Base-by-base conservation (phyloP, 805 yeast genomes). In the Limtongia smithiae region DNA sequence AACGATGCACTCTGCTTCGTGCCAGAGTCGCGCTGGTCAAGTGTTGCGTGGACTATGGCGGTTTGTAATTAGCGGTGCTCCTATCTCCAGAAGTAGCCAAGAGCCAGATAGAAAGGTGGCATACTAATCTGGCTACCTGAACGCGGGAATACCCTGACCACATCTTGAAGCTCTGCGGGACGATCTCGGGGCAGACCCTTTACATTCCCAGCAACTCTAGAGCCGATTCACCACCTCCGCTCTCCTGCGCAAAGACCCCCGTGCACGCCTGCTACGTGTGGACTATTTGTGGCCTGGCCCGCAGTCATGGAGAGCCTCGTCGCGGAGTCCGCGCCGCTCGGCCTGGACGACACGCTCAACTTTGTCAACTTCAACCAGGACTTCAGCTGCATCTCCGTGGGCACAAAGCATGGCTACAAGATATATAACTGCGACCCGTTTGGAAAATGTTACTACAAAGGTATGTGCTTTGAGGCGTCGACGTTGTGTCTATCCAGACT, bases 361-460 rank as follows among this genome's bases (percentile, higher is more conserved):
- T 76, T 72, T 51, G 71, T 85, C 71, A 73, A 82, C 65, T 89
- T 90, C 76, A 91, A 93, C 69, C 98, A 91, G 73, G 96, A 91
- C 69, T 82, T 82, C 36, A 57, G 60, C 63, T 87, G 96, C 67
- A 74, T 89, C 15, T 83, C 93, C 0, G 79, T 83, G 1, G 93
- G 94, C 1, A 74, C 83, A 4, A 74, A 75, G 37, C 70, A 71
- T 37, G 80, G 84, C 11, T 82, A 85, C 65, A 77, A 77, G 59
- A 85, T 91, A 40, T 91, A 77, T 73, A 86, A 86, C 62, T 89
- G 96, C 67, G 89, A 85, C 56, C 95, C 95, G 14, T 84, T 86
- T 66, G 90, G 90, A 9, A 78, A 76, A 57, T 83, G 86, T 61
- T 83, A 80, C 62, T 73, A 69, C 20, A 70, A 66, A 50, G 50